A percentile compares a stretch with the other conserved stretches of the same genome.
These are phyloP conservation scores for Thermochaetoides thermophila DNA, from an alignment of 495 filamentous ascomycete species.

Conservation along the genomic window DNA sequence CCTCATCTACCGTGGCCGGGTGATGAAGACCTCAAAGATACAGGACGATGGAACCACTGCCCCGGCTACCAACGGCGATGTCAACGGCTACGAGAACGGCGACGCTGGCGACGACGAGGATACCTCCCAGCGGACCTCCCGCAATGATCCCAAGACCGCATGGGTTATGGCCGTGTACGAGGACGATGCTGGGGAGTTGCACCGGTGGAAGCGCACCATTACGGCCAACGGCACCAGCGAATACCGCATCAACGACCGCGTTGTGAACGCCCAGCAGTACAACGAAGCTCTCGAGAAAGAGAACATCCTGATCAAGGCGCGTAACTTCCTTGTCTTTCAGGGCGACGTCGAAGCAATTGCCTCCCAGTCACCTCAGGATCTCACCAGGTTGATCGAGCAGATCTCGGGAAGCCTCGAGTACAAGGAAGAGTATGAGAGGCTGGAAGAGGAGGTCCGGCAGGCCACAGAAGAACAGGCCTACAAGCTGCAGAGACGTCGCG, in stretches of 20 bases:
- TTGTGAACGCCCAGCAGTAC: slow-evolving; percentile 81
- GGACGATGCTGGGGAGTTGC: slow-evolving; percentile 90
- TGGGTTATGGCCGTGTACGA: slow-evolving; percentile 99
- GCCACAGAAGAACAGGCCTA: slow-evolving; percentile 77
- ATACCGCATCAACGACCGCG: slow-evolving; percentile 86
- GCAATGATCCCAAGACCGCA: slow-evolving; percentile 73
- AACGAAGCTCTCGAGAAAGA: slow-evolving; percentile 85
- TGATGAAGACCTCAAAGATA: slow-evolving; percentile 80
- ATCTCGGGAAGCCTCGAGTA: slow-evolving; percentile 93
- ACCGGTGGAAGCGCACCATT: slow-evolving; percentile 89
- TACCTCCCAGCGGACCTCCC: slow-evolving; percentile 36
- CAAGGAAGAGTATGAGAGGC: slow-evolving; percentile 83
- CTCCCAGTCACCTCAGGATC: slow-evolving; percentile 77
- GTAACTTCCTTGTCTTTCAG: slow-evolving; percentile 97
- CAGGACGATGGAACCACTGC: slow-evolving; percentile 68
- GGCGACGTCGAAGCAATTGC: slow-evolving; percentile 98
- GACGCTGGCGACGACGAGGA: slow-evolving; percentile 46
- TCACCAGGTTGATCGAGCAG: slow-evolving; percentile 93
- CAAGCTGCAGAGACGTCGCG: slow-evolving; percentile 74
- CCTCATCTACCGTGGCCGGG: slow-evolving; percentile 88
- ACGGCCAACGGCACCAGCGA: slow-evolving; percentile 80
- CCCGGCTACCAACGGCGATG: slow-evolving; percentile 38
- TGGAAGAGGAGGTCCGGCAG: slow-evolving; percentile 73
- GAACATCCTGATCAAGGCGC: slow-evolving; percentile 93
- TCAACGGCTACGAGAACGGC: slow-evolving; percentile 35